phyloP scores from a whole-genome alignment of 192 early-diverging fungal genomes.

The Backusella circina region DNA sequence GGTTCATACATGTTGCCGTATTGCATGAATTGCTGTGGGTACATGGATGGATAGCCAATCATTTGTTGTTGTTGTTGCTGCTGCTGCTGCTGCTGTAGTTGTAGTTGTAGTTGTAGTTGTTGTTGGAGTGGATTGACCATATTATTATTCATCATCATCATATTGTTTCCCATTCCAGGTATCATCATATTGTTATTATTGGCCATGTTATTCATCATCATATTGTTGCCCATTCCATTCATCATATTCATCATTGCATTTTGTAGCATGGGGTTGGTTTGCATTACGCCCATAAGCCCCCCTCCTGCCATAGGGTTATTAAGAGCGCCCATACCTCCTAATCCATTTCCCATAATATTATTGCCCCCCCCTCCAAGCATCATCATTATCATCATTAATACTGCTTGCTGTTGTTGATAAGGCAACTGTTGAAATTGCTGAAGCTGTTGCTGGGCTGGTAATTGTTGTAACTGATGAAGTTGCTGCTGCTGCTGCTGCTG shows the following conservation, averaged over 20 bases:
- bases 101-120: not conserved
- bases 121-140: not conserved
- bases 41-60: not conserved
- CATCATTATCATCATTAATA: not conserved
- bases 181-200: not conserved
- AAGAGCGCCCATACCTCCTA: not conserved
- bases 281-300: not conserved
- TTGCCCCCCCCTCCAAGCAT: not conserved
- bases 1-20: not conserved
- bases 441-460: not conserved
- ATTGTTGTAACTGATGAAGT: not conserved
- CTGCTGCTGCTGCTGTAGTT: not conserved
- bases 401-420: not conserved
- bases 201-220: not conserved
- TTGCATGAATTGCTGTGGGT: not conserved
- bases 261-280: not conserved
- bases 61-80: not conserved
- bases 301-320: not conserved
- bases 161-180: not conserved
- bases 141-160: not conserved
- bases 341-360: not conserved
- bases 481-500: not conserved
- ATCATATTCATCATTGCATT: not conserved
- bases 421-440: not conserved
- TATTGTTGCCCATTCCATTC: not conserved